These are phyloP conservation scores for Sphaerulina populicola DNA, from an alignment of 2,329 filamentous ascomycete genomes.

Conservation along the genomic window DNA sequence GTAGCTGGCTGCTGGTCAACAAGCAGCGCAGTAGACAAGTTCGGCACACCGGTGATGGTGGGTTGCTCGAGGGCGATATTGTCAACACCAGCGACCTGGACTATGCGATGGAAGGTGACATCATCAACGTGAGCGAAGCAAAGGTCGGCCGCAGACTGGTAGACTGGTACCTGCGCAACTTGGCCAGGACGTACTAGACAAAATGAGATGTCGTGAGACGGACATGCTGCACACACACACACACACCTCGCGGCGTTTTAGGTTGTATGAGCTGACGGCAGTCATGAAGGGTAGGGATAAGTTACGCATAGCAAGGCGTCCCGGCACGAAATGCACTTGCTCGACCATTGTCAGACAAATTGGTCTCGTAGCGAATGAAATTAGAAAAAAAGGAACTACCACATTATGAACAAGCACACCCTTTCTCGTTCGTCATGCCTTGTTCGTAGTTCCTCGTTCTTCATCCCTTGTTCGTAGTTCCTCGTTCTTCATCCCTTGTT, in stretches of 20 bases:
- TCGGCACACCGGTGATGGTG: constrained; percentile 75
- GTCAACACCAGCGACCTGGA: constrained; percentile 92
- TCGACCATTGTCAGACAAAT: background rate
- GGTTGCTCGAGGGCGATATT: constrained; percentile 81
- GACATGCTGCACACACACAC: constrained; percentile 2
- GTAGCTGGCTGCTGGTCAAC: constrained; percentile 89
- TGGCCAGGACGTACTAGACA: constrained; percentile 80
- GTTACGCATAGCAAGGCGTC: constrained; percentile 15
- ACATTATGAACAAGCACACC: background rate
- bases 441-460: too few relatives aligned
- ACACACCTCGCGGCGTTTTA: constrained; percentile 10
- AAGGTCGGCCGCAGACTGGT: constrained; percentile 96
- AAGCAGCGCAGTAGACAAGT: constrained; percentile 98
- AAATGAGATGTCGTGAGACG: background rate
- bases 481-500: too few relatives aligned
- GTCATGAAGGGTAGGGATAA: background rate
- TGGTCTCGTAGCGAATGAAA: background rate
- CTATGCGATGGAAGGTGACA: constrained; percentile 90
- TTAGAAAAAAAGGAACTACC: background rate
- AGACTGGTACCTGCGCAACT: constrained; percentile 97
- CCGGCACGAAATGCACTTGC: constrained; percentile 6
- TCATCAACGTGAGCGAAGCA: constrained; percentile 97
- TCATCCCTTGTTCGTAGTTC: too few relatives aligned
- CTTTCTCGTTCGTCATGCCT: background rate
- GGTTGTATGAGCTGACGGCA: constrained; percentile 9